phyloP scores from a whole-genome alignment of 1,139 yeast species.

The Pichia terricola region DNA sequence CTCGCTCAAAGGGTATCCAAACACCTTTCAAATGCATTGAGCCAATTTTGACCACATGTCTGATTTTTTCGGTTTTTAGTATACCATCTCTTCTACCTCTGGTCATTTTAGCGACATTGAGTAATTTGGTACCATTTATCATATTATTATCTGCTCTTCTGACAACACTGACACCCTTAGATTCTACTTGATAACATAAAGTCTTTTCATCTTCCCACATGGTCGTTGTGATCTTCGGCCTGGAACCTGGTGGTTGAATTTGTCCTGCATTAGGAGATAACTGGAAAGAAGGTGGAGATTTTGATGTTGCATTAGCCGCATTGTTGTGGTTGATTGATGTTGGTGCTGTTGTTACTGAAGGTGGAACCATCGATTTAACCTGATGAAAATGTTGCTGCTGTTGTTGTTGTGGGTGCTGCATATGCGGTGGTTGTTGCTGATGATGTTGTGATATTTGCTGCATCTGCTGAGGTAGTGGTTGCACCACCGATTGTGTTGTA shows the following conservation, averaged over 20 bases:
- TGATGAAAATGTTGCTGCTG: slow-evolving; percentile 3
- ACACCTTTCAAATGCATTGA: slow-evolving; percentile 97
- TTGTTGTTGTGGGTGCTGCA: slow-evolving; percentile 7
- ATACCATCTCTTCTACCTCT: slow-evolving; percentile 95
- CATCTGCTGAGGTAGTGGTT: background rate
- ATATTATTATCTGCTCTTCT: slow-evolving; percentile 88
- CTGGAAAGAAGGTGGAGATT: background rate
- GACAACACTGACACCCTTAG: slow-evolving; percentile 83
- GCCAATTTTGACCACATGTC: slow-evolving; percentile 93
- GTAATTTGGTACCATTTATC: slow-evolving; percentile 89
- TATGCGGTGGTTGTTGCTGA: slow-evolving; percentile 1
- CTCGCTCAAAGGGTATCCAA: slow-evolving; percentile 95
- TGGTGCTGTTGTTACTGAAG: background rate
- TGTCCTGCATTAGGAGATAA: slow-evolving; percentile 41
- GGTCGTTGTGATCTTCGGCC: slow-evolving; percentile 87
- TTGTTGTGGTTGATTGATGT: background rate
- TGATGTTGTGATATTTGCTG: slow-evolving; percentile 5
- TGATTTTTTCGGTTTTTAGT: slow-evolving; percentile 73
- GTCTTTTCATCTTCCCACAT: slow-evolving; percentile 98
- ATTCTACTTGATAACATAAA: slow-evolving; percentile 90
- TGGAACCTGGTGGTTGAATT: slow-evolving; percentile 48
- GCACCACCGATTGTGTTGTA: slow-evolving; percentile 2
- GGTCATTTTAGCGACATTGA: slow-evolving; percentile 91
- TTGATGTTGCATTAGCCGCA: background rate
- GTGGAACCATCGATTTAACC: background rate